Percentiles rank a stretch among this genome's conserved stretches.
Conservation (phyloP, 2,329 filamentous ascomycete species). For the Monosporascus sp. region DNA sequence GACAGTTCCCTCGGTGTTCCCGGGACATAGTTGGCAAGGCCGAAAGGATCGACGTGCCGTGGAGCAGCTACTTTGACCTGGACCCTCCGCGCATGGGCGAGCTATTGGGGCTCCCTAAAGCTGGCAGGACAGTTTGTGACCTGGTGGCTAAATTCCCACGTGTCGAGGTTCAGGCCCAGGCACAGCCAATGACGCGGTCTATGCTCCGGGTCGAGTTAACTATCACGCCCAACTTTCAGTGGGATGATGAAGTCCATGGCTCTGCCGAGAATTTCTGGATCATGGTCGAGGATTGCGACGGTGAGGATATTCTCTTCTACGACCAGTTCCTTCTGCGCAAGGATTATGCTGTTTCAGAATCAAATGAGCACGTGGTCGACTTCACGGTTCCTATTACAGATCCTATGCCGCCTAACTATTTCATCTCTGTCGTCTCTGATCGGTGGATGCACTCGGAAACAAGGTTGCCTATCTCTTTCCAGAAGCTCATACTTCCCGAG, state of each 20-base stretch:
- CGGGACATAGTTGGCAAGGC: slow-evolving; percentile 86
- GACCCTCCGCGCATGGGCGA: slow-evolving; percentile 96
- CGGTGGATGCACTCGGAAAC: slow-evolving; percentile 99
- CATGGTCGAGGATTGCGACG: slow-evolving; percentile 93
- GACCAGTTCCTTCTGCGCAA: slow-evolving; percentile 90
- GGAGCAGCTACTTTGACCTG: slow-evolving; percentile 91
- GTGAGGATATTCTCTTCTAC: slow-evolving; percentile 91
- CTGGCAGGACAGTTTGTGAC: slow-evolving; percentile 77
- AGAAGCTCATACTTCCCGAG: slow-evolving; percentile 89
- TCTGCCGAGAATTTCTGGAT: slow-evolving; percentile 94
- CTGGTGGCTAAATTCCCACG: slow-evolving; percentile 90
- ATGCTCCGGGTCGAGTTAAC: slow-evolving; percentile 87
- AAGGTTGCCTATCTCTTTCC: slow-evolving; percentile 86
- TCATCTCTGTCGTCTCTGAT: slow-evolving; percentile 90
- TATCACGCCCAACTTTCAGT: slow-evolving; percentile 91
- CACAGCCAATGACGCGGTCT: slow-evolving; percentile 90
- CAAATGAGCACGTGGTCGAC: slow-evolving; percentile 91
- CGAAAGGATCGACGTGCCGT: slow-evolving; percentile 90
- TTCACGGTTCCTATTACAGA: slow-evolving; percentile 96
- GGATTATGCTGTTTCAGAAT: slow-evolving; percentile 79
- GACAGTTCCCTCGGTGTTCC: slow-evolving; percentile 81
- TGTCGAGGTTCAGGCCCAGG: slow-evolving; percentile 86
- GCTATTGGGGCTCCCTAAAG: slow-evolving; percentile 82
- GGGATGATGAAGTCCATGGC: slow-evolving; percentile 88
- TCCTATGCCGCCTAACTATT: slow-evolving; percentile 98